Conservation (phyloP, 1,139 yeast species). For the Geotrichum restrictum region DNA sequence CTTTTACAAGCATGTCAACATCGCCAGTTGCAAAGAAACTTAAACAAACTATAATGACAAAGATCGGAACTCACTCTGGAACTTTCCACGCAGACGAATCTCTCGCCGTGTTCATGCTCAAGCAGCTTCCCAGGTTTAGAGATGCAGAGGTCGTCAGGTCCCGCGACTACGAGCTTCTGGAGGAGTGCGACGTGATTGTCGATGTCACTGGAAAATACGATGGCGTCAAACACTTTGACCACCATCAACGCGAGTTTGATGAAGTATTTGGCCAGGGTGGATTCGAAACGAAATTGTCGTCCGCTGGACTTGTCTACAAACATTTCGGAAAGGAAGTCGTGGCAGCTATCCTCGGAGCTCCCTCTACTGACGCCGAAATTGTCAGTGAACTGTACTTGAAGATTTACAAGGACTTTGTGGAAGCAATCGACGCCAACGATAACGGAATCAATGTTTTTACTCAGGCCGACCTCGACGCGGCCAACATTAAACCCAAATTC, state of each 20-base stretch:
- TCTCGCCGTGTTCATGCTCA: constrained; percentile 86
- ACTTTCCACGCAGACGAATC: constrained; percentile 97
- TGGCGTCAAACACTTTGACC: constrained; percentile 82
- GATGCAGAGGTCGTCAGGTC: constrained; percentile 73
- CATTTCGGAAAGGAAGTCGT: constrained; percentile 87
- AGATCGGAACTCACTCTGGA: constrained; percentile 90
- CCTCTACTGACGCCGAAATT: constrained; percentile 35
- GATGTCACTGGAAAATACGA: constrained; percentile 96
- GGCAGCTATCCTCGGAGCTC: constrained; percentile 37
- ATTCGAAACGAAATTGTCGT: constrained; percentile 73
- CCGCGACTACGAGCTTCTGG: constrained; percentile 79
- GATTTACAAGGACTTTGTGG: constrained; percentile 79
- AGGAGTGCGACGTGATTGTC: constrained; percentile 62
- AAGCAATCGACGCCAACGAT: constrained; percentile 92
- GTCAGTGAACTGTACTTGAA: constrained; percentile 65
- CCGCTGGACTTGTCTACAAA: constrained; percentile 91
- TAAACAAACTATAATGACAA: constrained; percentile 29
- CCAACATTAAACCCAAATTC: constrained; percentile 32
- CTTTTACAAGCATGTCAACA: constrained; percentile 9
- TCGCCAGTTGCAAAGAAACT: constrained; percentile 18
- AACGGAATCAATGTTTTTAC: constrained; percentile 77
- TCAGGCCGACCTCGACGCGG: constrained; percentile 38
- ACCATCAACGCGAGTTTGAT: constrained; percentile 82
- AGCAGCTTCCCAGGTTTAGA: constrained; percentile 62
- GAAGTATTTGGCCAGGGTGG: constrained; percentile 53